A percentile compares a stretch with the other conserved stretches of the same genome.
These are phyloP conservation scores for Chaetomium globosum DNA, from an alignment of 2,329 filamentous ascomycete species.

Conservation along the genomic window DNA sequence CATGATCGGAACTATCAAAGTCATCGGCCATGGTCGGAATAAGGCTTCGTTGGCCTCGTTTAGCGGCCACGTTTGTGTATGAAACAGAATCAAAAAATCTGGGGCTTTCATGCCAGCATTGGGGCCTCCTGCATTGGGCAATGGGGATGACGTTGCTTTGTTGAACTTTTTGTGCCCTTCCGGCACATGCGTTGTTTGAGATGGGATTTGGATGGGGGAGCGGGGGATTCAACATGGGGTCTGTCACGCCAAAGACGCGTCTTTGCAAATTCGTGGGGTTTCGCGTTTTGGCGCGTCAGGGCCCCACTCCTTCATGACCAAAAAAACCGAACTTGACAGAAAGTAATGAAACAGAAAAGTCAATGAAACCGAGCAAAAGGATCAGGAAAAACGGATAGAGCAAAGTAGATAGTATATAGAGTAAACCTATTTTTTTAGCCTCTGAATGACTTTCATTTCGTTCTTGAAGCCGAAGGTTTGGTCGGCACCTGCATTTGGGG, in stretches of 20 bases:
- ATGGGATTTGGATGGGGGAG: slow-evolving; percentile 33
- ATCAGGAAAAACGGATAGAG: no score
- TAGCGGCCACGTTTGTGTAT: not conserved
- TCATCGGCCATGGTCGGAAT: slow-evolving; percentile 52
- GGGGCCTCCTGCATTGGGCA: not conserved
- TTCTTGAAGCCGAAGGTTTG: no score
- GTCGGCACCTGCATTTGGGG: no score
- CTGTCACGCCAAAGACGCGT: slow-evolving; percentile 26
- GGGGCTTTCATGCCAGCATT: not conserved
- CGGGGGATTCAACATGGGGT: slow-evolving; percentile 18
- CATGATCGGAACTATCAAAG: slow-evolving; percentile 49
- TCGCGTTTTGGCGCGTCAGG: slow-evolving; percentile 32
- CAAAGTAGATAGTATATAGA: no score
- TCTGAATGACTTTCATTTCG: no score
- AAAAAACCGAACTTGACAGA: no score
- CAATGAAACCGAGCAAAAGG: no score
- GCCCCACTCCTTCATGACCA: no score
- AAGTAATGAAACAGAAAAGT: no score
- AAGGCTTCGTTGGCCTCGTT: slow-evolving; percentile 20
- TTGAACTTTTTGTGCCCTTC: slow-evolving; percentile 24
- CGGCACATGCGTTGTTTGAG: slow-evolving; percentile 30
- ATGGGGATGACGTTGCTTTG: slow-evolving; percentile 35
- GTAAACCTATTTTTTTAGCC: no score
- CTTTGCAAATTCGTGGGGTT: slow-evolving; percentile 28
- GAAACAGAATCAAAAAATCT: no score